Evolutionary conservation across 2,329 filamentous ascomycete species (phyloP).

Genomic region (Diplodia seriata): DNA sequence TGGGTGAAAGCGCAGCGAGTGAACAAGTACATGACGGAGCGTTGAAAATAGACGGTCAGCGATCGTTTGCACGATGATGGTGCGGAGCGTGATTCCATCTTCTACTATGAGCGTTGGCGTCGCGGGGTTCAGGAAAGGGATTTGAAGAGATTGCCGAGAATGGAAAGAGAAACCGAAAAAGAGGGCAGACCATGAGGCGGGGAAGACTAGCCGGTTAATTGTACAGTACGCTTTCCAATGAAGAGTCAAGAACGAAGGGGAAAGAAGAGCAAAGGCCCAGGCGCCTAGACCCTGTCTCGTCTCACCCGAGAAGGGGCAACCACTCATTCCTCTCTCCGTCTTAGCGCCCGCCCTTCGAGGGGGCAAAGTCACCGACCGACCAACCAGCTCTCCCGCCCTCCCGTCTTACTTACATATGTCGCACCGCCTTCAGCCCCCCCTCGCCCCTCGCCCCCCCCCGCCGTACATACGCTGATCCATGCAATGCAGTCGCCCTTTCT

Average conservation of each 20-base stretch:
- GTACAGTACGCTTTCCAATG: neutral
- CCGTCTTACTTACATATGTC: neutral
- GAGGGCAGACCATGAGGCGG: neutral
- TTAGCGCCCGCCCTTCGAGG: neutral
- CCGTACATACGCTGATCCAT: neutral
- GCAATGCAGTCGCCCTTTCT: slow-evolving; percentile 4
- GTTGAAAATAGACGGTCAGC: neutral
- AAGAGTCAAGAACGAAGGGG: neutral
- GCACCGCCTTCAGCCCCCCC: no score
- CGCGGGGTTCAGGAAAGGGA: neutral
- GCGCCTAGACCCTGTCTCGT: neutral
- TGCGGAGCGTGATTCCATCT: neutral
- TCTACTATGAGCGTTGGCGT: slow-evolving; percentile 5
- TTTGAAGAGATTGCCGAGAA: neutral
- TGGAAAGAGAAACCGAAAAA: neutral
- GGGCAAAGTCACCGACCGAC: no score
- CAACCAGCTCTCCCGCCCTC: neutral
- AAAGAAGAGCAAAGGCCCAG: neutral
- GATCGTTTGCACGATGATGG: neutral
- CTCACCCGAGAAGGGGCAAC: neutral
- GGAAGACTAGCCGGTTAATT: neutral
- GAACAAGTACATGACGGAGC: neutral
- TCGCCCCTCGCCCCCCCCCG: neutral
- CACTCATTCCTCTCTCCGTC: neutral
- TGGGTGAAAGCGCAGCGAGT: neutral